These are phyloP conservation scores for Stylonectria norvegica DNA, from an alignment of 2,329 filamentous ascomycete genomes.

Conservation along the genomic window DNA sequence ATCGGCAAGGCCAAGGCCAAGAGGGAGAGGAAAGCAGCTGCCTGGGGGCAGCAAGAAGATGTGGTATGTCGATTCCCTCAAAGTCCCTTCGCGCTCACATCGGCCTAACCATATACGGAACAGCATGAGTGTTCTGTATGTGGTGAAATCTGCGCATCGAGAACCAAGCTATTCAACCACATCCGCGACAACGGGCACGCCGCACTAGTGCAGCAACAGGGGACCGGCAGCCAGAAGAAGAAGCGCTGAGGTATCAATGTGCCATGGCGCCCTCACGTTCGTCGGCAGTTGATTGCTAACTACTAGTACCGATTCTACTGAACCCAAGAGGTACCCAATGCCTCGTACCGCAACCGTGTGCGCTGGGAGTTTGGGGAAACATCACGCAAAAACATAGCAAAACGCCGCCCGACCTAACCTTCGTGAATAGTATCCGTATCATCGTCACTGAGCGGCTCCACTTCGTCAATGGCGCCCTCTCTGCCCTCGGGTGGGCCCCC, in stretches of 20 bases:
- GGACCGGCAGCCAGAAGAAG: conserved; percentile 34
- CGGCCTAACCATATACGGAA: neutral
- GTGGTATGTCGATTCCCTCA: conserved; percentile 31
- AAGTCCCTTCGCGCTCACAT: no score
- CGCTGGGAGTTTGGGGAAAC: no score
- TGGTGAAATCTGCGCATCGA: conserved; percentile 52
- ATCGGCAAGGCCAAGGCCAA: conserved; percentile 51
- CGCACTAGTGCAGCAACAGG: conserved; percentile 38
- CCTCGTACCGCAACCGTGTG: neutral
- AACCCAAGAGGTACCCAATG: no score
- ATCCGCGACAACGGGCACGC: conserved; percentile 65
- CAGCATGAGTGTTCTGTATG: conserved; percentile 46
- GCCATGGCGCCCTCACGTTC: no score
- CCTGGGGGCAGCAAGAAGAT: conserved; percentile 31
- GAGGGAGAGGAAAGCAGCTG: conserved; percentile 46
- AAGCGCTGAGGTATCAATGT: conserved; percentile 28
- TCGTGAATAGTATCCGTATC: conserved; percentile 44
- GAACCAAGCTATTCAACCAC: conserved; percentile 70
- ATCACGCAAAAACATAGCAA: no score
- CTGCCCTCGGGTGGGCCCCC: conserved; percentile 55
- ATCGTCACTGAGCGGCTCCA: conserved; percentile 81
- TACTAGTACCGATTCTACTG: no score
- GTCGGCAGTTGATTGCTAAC: no score
- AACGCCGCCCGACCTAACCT: neutral
- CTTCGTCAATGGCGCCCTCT: conserved; percentile 78